Conservation (phyloP, 345 rosid species). For the Eutrema heterophyllum region DNA sequence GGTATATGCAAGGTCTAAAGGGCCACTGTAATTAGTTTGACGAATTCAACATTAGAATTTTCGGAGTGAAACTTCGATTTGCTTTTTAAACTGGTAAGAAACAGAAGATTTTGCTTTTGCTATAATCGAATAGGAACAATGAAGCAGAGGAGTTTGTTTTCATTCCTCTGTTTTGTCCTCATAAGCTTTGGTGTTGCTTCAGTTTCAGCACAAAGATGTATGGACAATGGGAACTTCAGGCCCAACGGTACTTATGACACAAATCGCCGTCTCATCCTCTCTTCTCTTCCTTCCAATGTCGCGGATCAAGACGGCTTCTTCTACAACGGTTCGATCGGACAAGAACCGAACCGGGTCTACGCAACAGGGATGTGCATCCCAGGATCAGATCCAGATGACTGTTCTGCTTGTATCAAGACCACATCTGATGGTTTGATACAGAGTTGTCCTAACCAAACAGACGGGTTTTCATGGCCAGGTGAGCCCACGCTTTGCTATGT, state of each 20-base stretch:
- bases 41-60: not conserved
- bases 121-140: not conserved
- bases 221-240: constrained; percentile 18
- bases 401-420: constrained; percentile 6
- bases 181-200: not conserved
- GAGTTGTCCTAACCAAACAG: not conserved
- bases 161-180: constrained; percentile 9
- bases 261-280: constrained; percentile 18
- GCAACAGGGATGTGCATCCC: constrained; percentile 24
- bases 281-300: constrained; percentile 24
- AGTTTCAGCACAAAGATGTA: constrained; percentile 3
- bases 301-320: constrained; percentile 4
- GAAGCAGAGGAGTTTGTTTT: not conserved
- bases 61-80: not conserved
- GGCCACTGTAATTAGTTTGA: not conserved
- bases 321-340: constrained; percentile 21
- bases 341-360: constrained; percentile 17
- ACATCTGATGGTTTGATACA: not conserved
- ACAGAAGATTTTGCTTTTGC: not conserved
- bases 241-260: constrained; percentile 7
- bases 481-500: constrained; percentile 5
- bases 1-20: not conserved
- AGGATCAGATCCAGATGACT: constrained; percentile 13
- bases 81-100: not conserved
- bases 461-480: not conserved